A percentile compares a stretch with the other conserved stretches of the same genome.
These are phyloP conservation scores for Monilinia vaccinii-corymbosi DNA, from an alignment of 2,329 filamentous ascomycete species.

Conservation along the genomic window DNA sequence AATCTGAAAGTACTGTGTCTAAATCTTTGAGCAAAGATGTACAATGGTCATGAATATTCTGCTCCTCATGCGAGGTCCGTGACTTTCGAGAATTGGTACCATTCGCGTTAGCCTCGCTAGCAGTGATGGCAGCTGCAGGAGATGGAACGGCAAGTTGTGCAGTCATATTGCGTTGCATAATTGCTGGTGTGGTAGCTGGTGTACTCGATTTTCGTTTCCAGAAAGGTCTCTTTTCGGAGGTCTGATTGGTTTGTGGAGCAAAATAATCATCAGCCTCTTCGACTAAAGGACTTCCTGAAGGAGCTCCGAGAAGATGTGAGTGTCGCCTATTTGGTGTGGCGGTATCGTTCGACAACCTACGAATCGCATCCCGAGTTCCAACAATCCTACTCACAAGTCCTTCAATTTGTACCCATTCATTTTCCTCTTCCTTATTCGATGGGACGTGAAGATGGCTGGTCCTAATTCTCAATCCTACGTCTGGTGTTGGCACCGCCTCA, in stretches of 20 bases:
- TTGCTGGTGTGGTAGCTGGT: slow-evolving; percentile 20
- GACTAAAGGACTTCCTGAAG: slow-evolving; percentile 28
- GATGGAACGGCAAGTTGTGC: slow-evolving; percentile 26
- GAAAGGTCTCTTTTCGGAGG: slow-evolving; percentile 61
- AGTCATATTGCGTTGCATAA: slow-evolving; percentile 19
- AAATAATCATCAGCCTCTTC: slow-evolving; percentile 47
- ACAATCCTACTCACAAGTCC: slow-evolving; percentile 76
- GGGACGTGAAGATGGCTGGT: slow-evolving; percentile 20
- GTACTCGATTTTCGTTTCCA: slow-evolving; percentile 79
- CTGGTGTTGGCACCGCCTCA: slow-evolving; percentile 17
- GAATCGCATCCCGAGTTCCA: slow-evolving; percentile 79
- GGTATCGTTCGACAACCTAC: slow-evolving; percentile 78
- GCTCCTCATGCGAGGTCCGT: slow-evolving; percentile 41
- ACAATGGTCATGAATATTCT: slow-evolving; percentile 71
- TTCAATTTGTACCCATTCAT: slow-evolving; percentile 83
- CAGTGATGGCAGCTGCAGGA: slow-evolving; percentile 17
- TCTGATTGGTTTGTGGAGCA: slow-evolving; percentile 33
- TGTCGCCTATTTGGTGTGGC: slow-evolving; percentile 37
- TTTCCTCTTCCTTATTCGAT: slow-evolving; percentile 50
- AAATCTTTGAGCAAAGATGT: slow-evolving; percentile 76
- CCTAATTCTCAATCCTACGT: slow-evolving; percentile 28
- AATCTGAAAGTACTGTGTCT: slow-evolving; percentile 74
- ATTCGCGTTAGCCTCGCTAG: slow-evolving; percentile 19
- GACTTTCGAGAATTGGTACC: slow-evolving; percentile 15
- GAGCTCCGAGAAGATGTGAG: slow-evolving; percentile 28